These are phyloP conservation scores for Phytophthora constricta DNA, from an alignment of 352 stramenopile species.

Conservation along the genomic window DNA sequence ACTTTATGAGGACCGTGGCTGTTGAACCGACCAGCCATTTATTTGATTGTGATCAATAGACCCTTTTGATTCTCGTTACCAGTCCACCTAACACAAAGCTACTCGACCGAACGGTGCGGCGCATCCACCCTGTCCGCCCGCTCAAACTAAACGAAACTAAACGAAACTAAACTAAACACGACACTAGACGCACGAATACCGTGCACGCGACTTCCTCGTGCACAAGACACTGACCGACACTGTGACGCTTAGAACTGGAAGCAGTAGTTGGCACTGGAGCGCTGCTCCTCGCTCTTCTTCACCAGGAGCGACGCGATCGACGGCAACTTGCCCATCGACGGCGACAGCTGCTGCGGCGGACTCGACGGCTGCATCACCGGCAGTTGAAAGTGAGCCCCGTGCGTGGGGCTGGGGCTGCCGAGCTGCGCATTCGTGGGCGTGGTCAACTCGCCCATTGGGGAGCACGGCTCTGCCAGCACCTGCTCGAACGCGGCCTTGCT, in stretches of 20 bases:
- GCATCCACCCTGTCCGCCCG: no score
- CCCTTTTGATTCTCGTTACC: conserved; percentile 19
- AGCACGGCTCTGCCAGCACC: conserved; percentile 70
- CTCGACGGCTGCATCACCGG: conserved; percentile 23
- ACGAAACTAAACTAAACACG: conserved; percentile 19
- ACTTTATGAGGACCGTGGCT: not conserved
- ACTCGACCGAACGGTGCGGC: conserved; percentile 7
- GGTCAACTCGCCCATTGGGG: conserved; percentile 49
- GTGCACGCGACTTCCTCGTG: conserved; percentile 10
- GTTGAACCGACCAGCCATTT: not conserved
- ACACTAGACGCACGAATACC: conserved; percentile 14
- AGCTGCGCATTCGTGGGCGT: conserved; percentile 31
- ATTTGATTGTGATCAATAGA: conserved; percentile 22
- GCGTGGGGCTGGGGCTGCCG: conserved; percentile 6
- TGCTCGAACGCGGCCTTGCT: conserved; percentile 67
- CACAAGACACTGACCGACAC: conserved; percentile 13
- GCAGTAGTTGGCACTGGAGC: conserved; percentile 18
- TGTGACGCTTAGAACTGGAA: conserved; percentile 43
- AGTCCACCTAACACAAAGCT: conserved; percentile 33
- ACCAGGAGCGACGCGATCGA: conserved; percentile 68
- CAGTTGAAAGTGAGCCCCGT: conserved; percentile 25
- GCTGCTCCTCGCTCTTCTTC: conserved; percentile 36
- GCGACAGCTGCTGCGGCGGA: conserved; percentile 18
- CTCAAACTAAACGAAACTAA: no score
- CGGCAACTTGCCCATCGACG: conserved; percentile 42